Percentiles rank a stretch among this genome's conserved stretches.
Evolutionary conservation across 2,329 filamentous ascomycete genomes (phyloP).

Genomic region (Penicillium digitatum): DNA sequence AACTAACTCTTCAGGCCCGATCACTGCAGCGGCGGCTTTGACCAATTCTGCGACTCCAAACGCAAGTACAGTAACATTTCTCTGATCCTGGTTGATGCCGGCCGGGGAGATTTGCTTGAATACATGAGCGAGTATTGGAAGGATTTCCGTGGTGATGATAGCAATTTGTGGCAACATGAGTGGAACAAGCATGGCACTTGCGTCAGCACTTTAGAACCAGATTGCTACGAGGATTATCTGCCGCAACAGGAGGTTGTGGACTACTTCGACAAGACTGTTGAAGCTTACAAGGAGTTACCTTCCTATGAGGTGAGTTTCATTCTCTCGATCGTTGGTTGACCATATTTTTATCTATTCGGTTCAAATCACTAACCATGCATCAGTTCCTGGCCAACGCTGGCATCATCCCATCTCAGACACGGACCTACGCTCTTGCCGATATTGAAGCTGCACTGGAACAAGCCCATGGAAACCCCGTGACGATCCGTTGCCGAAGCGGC

Average conservation of each 20-base stretch:
- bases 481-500: conserved; percentile 53
- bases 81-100: conserved; percentile 55
- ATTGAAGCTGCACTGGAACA: conserved; percentile 58
- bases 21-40: conserved; percentile 66
- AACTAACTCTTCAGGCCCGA: conserved; percentile 50
- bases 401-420: conserved; percentile 49
- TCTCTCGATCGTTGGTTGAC: not conserved
- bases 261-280: conserved; percentile 64
- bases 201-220: conserved; percentile 63
- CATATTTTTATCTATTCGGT: not conserved
- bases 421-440: conserved; percentile 57
- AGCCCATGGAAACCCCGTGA: conserved; percentile 53
- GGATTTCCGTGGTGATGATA: conserved; percentile 60
- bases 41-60: conserved; percentile 59
- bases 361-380: conserved; percentile 5
- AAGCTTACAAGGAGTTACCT: conserved; percentile 62
- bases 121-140: conserved; percentile 73
- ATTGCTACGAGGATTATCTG: conserved; percentile 62
- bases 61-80: conserved; percentile 64
- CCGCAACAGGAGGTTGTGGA: conserved; percentile 63
- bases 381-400: conserved; percentile 59
- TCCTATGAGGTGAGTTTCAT: conserved; percentile 53
- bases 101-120: conserved; percentile 54
- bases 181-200: conserved; percentile 75
- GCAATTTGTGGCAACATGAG: conserved; percentile 69